Percentiles rank a stretch among this genome's conserved stretches.
Conservation (phyloP, 108 stramenopile genomes). For the Nitzschia sp. region DNA sequence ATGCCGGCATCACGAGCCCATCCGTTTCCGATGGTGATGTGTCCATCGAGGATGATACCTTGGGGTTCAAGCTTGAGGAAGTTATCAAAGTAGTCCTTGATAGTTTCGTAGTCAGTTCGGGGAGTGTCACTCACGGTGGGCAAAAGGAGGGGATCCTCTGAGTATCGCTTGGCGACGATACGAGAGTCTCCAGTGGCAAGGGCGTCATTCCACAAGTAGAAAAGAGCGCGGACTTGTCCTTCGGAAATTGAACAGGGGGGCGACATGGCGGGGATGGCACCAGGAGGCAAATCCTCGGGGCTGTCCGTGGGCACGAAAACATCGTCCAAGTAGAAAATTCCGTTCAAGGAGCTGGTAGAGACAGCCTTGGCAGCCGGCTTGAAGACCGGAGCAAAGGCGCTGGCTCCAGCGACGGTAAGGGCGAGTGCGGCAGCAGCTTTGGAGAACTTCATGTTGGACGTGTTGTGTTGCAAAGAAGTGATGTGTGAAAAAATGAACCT, state of each 20-base stretch:
- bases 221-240: constrained; percentile 62
- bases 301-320: background rate
- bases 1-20: constrained; percentile 55
- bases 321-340: constrained; percentile 10
- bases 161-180: constrained; percentile 55
- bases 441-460: constrained; percentile 16
- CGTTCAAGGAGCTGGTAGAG: constrained; percentile 2
- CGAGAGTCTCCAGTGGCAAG: constrained; percentile 61
- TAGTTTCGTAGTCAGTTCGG: constrained; percentile 50
- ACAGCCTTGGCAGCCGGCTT: background rate
- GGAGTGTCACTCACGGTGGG: constrained; percentile 60
- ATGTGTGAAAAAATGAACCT: too few relatives aligned
- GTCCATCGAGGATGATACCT: constrained; percentile 55
- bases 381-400: constrained; percentile 14
- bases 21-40: constrained; percentile 53
- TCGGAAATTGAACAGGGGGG: constrained; percentile 26
- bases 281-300: constrained; percentile 4
- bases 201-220: constrained; percentile 68
- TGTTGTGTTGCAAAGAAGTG: background rate
- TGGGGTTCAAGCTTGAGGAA: constrained; percentile 59
- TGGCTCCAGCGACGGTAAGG: constrained; percentile 12
- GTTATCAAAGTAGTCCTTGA: constrained; percentile 70
- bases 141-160: constrained; percentile 49
- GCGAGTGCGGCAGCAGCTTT: background rate
- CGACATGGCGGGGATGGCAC: constrained; percentile 6